A percentile compares a stretch with the other conserved stretches of the same genome.
phyloP scores from a whole-genome alignment of 2,329 filamentous ascomycete genomes.

The Hymenoscyphus albidus region DNA sequence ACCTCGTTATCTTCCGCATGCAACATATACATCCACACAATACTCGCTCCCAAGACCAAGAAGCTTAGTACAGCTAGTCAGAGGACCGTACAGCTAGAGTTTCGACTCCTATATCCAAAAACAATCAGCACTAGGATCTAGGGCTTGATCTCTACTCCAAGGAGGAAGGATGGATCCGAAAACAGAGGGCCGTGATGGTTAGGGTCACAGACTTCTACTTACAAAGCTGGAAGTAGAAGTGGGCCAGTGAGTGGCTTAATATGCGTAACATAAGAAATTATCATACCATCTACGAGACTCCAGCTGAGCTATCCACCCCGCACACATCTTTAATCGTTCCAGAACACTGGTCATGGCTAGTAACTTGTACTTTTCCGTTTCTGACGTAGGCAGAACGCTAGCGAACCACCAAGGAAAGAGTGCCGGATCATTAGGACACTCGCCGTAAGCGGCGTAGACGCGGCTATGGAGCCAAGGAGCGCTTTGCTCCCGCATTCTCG shows the following conservation, averaged over 20 bases:
- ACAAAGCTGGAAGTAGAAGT: background rate
- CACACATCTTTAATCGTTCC: slow-evolving; percentile 78
- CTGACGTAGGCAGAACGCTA: slow-evolving; percentile 71
- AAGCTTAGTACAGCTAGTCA: slow-evolving; percentile 29
- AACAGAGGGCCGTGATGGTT: background rate
- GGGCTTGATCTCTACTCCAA: background rate
- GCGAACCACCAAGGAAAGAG: slow-evolving; percentile 90
- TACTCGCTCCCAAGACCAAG: slow-evolving; percentile 15
- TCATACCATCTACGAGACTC: slow-evolving; percentile 28
- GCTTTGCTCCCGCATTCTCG: slow-evolving; percentile 62
- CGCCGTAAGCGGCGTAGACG: slow-evolving; percentile 70
- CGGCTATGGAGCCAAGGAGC: slow-evolving; percentile 72
- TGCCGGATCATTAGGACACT: slow-evolving; percentile 68
- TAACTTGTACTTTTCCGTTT: slow-evolving; percentile 75
- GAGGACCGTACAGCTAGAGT: slow-evolving; percentile 26
- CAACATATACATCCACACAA: slow-evolving; percentile 3
- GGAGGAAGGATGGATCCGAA: background rate
- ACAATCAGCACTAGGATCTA: background rate
- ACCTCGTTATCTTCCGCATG: background rate
- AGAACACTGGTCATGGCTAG: slow-evolving; percentile 72
- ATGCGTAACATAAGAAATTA: slow-evolving; percentile 7
- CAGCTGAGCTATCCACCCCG: slow-evolving; percentile 65
- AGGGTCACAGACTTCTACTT: background rate
- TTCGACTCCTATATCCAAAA: slow-evolving; percentile 16
- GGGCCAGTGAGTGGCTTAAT: background rate